These are phyloP conservation scores for Phytophthora multivora DNA, from an alignment of 352 stramenopile genomes.

Conservation along the genomic window DNA sequence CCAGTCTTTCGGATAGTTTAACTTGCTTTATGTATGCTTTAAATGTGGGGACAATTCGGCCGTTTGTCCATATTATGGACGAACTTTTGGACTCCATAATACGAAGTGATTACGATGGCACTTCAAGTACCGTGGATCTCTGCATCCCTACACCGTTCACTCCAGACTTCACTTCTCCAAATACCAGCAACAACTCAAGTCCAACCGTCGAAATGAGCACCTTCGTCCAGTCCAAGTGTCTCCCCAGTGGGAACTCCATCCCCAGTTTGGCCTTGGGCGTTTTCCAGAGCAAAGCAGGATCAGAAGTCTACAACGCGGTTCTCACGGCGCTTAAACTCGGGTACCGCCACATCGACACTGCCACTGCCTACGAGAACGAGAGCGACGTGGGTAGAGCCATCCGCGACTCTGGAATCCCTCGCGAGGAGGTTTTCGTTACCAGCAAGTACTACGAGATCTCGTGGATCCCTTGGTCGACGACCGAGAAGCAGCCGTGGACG, in stretches of 20 bases:
- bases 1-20: not conserved
- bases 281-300: constrained; percentile 42
- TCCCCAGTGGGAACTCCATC: constrained; percentile 53
- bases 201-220: constrained; percentile 15
- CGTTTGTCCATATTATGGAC: too few relatives aligned
- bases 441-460: constrained; percentile 64
- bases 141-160: not conserved
- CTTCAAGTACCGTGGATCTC: not conserved
- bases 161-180: constrained; percentile 11
- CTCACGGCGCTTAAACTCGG: constrained; percentile 62
- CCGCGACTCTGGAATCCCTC: constrained; percentile 68
- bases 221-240: constrained; percentile 31
- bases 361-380: constrained; percentile 87
- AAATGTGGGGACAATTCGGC: constrained; percentile 4
- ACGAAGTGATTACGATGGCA: constrained; percentile 3
- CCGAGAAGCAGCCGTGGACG: constrained; percentile 44
- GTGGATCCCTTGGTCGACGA: constrained; percentile 12
- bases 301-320: constrained; percentile 57
- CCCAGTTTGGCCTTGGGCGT: constrained; percentile 53
- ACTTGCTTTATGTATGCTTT: not conserved
- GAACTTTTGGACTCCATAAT: constrained; percentile 2
- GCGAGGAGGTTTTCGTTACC: constrained; percentile 86
- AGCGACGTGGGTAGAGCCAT: constrained; percentile 78
- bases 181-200: constrained; percentile 4
- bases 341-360: constrained; percentile 91